These are phyloP conservation scores for Elongisporangium prolatum DNA, from an alignment of 352 stramenopile species.

Conservation along the genomic window DNA sequence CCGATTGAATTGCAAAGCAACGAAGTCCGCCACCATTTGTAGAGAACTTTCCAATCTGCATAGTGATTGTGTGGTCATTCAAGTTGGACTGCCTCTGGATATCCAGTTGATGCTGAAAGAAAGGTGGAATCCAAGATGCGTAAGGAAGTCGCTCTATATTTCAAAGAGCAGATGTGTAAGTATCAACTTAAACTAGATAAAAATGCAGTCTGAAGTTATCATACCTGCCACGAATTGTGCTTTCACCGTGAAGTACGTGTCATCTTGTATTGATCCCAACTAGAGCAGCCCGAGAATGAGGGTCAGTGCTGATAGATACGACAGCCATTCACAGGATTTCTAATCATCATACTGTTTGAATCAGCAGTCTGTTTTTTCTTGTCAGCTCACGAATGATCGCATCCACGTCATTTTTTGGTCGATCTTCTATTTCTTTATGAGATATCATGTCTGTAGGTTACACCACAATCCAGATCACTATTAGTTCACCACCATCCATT, in stretches of 20 bases:
- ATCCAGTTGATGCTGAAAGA: constrained; percentile 3
- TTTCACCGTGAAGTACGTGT: constrained; percentile 10
- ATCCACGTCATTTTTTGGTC: not conserved
- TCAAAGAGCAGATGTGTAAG: not conserved
- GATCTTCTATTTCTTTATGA: not conserved
- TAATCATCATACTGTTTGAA: constrained; percentile 19
- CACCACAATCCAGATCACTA: not conserved
- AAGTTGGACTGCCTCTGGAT: not conserved
- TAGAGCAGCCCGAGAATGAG: not conserved
- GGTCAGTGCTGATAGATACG: too few relatives aligned
- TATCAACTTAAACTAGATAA: not conserved
- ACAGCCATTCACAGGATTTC: not conserved
- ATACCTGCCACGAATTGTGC: constrained; percentile 12
- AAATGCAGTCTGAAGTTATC: not conserved
- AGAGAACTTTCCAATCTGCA: not conserved
- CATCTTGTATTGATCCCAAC: constrained; percentile 8
- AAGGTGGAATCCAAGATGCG: not conserved
- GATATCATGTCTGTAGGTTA: not conserved
- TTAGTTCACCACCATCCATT: not conserved
- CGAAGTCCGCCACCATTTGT: not conserved
- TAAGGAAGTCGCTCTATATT: constrained; percentile 3
- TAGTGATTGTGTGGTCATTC: constrained; percentile 1
- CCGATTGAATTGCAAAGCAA: not conserved
- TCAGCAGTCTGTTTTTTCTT: constrained; percentile 15
- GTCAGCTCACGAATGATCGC: constrained; percentile 11